Percentiles rank a stretch among this genome's conserved stretches.
Evolutionary conservation across 1,284 basidiomycete species (phyloP).

Genomic region (Papiliotrema fonsecae): DNA sequence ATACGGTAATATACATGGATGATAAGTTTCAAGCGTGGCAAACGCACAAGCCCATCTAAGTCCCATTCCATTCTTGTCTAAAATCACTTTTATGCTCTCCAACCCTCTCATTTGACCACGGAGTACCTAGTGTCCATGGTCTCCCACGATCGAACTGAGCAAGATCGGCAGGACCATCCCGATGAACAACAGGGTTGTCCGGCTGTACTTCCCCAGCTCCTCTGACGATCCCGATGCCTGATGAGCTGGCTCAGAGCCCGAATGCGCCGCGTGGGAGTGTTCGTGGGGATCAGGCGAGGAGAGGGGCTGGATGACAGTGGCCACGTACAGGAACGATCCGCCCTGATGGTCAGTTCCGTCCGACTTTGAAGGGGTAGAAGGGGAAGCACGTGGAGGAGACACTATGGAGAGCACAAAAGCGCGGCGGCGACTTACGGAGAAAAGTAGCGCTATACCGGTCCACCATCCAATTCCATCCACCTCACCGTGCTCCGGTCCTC

Average conservation of each 20-base stretch:
- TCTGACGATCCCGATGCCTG: constrained; percentile 35
- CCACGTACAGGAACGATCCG: constrained; percentile 91
- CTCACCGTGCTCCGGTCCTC: constrained; percentile 8
- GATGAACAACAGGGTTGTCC: constrained; percentile 56
- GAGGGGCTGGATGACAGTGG: constrained; percentile 76
- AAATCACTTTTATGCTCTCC: too few species aligned
- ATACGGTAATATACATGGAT: not conserved
- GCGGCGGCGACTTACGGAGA: constrained; percentile 43
- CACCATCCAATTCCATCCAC: constrained; percentile 49
- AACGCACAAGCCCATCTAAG: not conserved
- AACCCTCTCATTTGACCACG: too few species aligned
- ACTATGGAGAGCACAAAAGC: not conserved
- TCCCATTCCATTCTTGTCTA: too few species aligned
- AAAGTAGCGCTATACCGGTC: constrained; percentile 57
- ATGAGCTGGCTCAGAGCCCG: constrained; percentile 30
- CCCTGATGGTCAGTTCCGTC: constrained; percentile 60
- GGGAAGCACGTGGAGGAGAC: too few species aligned
- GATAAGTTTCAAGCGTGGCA: too few species aligned
- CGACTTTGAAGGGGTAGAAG: too few species aligned
- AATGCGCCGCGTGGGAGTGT: constrained; percentile 51
- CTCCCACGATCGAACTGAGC: constrained; percentile 54
- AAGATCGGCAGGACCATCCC: constrained; percentile 69
- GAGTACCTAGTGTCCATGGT: constrained; percentile 34
- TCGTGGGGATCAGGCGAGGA: constrained; percentile 30
- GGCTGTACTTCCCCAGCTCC: constrained; percentile 53